Evolutionary conservation across 352 stramenopile genomes (phyloP), one percentile per base, ranked within the genome.

Genomic region (Globisporangium ultimum): DNA sequence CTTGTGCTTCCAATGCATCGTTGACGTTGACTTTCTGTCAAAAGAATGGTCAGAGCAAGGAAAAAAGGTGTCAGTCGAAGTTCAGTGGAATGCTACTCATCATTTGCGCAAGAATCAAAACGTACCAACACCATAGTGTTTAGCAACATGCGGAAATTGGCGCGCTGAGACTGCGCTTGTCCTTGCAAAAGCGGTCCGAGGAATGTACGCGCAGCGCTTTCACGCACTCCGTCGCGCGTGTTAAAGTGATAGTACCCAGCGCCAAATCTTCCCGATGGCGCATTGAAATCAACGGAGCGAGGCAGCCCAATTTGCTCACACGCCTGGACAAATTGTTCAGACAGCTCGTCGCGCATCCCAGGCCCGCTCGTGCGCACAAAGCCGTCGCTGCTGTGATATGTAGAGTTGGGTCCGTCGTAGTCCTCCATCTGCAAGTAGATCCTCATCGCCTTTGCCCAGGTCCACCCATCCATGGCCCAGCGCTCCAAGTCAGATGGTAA

Each of bases 211-310:
- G 84, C 85, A 8, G 87, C 88, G 49, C 87, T 96, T 53, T 95
- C 80, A 3, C 89, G 82, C 20, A 95, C 65, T 32, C 89, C 89
- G 43, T 93, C 55, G 6, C 76, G 70, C 45, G 91, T 92, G 63
- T 94, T 94, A 18, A 97, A 97, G 57, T 95, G 70, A 62, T 97
- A 97, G 45, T 79, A 91, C 0, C 88, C 90, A 28, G 68, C 84
- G 7, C 90, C 90, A 41, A 75, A 68, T 15, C 88, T 70, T 15
- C 72, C 75, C 9, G 58, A 59, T n/a, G 88, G 86, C 22, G 77
- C 73, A 58, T 97, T 97, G 58, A 97, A 96, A 50, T 96, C 87
- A 4, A 38, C 28, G 1, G 77, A 87, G 8, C 73, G 65, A 13
- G 73, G 76, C 5, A 95, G 78, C 0, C 86, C 86, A 20, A 79